Evolutionary conservation across 345 rosid species (phyloP).

Genomic region (Viola odorata): DNA sequence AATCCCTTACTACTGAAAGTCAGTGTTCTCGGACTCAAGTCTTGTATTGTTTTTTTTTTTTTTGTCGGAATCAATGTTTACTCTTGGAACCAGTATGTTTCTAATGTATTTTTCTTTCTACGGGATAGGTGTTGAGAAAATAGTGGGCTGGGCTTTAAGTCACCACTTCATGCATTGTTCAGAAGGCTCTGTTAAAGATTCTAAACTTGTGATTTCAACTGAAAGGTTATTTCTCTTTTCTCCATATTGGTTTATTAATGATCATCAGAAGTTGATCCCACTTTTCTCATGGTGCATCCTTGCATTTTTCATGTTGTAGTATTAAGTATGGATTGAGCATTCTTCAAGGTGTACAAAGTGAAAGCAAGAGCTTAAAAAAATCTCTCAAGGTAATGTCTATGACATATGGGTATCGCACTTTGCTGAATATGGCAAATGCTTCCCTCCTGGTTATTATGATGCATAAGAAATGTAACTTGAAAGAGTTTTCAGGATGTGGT

Average conservation of each 20-base stretch:
- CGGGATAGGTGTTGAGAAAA: slow-evolving; percentile 74
- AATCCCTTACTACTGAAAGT: slow-evolving; percentile 79
- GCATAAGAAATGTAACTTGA: background rate
- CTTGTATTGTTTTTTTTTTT: background rate
- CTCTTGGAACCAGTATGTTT: background rate
- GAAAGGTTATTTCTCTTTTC: slow-evolving; percentile 48
- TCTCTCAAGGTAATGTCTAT: slow-evolving; percentile 59
- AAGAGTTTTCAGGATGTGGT: slow-evolving; percentile 67
- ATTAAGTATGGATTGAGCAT: slow-evolving; percentile 61
- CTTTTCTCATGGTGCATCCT: background rate
- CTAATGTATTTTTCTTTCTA: slow-evolving; percentile 5
- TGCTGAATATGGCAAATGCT: background rate
- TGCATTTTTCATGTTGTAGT: slow-evolving; percentile 37
- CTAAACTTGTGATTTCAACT: slow-evolving; percentile 58
- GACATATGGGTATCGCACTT: too few species aligned
- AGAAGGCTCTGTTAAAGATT: slow-evolving; percentile 54
- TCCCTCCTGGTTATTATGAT: background rate
- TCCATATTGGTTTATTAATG: background rate
- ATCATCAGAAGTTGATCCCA: background rate
- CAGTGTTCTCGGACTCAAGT: slow-evolving; percentile 18
- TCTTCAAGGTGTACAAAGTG: slow-evolving; percentile 60
- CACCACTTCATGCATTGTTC: slow-evolving; percentile 71
- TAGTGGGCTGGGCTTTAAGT: slow-evolving; percentile 88
- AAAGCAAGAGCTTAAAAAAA: slow-evolving; percentile 71
- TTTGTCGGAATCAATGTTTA: background rate